Evolutionary conservation across 139 green algal species (phyloP).

Genomic region (Chlamydomonas sphaeroides): DNA sequence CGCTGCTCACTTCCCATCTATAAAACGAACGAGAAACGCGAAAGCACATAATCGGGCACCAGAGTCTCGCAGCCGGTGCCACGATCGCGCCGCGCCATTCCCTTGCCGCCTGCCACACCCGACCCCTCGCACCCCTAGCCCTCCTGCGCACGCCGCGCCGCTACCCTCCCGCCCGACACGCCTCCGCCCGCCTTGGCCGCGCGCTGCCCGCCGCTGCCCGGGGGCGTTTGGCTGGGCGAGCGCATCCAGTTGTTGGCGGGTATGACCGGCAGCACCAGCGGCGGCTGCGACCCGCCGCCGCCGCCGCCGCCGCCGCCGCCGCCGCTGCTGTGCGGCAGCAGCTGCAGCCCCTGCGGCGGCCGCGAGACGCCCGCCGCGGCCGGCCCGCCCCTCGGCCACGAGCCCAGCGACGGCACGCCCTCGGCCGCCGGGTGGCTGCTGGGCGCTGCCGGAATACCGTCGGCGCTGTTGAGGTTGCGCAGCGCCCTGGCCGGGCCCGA

Average conservation of each 20-base stretch:
- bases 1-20: too few species aligned
- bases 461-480: slow-evolving; percentile 19
- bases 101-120: too few species aligned
- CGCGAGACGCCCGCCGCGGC: background rate
- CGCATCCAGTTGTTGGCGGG: slow-evolving; percentile 25
- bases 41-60: too few species aligned
- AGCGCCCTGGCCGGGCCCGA: background rate
- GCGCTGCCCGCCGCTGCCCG: background rate
- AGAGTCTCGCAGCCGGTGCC: too few species aligned
- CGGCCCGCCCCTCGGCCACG: background rate
- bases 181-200: too few species aligned
- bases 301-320: background rate
- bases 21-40: too few species aligned
- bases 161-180: too few species aligned
- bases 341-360: background rate
- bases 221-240: background rate
- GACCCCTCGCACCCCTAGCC: too few species aligned
- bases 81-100: too few species aligned
- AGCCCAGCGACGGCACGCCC: background rate
- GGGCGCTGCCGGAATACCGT: background rate
- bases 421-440: too few species aligned
- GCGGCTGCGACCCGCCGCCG: background rate
- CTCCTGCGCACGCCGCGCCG: too few species aligned
- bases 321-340: too few species aligned
- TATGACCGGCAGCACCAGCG: background rate